Conservation (phyloP, 306 rosid species). For the Gleditsia sinensis region DNA sequence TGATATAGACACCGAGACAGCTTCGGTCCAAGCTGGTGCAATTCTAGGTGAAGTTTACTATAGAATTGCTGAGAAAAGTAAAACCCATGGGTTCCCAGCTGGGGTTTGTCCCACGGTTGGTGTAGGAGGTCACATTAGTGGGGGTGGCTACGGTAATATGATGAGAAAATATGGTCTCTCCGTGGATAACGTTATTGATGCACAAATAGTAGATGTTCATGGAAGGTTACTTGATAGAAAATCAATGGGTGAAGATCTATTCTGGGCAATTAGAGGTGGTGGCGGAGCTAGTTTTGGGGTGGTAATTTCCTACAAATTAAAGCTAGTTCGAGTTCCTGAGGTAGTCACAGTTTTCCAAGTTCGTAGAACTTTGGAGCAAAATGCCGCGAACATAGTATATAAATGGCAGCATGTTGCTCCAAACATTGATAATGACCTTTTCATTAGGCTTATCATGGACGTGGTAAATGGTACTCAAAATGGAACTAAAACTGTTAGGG, state of each 20-base stretch:
- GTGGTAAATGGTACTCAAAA: constrained; percentile 36
- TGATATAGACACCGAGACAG: constrained; percentile 33
- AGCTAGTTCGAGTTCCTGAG: constrained; percentile 50
- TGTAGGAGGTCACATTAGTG: constrained; percentile 62
- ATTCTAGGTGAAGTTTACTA: constrained; percentile 60
- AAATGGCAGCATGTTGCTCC: constrained; percentile 60
- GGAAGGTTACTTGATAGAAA: constrained; percentile 51
- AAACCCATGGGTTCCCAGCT: constrained; percentile 53
- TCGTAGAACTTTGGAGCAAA: constrained; percentile 41
- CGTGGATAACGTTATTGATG: constrained; percentile 55
- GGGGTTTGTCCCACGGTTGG: constrained; percentile 62
- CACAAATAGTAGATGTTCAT: constrained; percentile 44
- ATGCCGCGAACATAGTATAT: constrained; percentile 43
- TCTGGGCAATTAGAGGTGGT: constrained; percentile 63
- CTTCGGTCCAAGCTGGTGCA: constrained; percentile 59
- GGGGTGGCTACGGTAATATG: constrained; percentile 59
- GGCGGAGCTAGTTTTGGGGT: constrained; percentile 64
- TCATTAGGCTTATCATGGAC: constrained; percentile 55
- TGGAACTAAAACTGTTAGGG: constrained; percentile 45
- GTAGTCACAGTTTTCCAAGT: constrained; percentile 55
- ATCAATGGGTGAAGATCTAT: constrained; percentile 62
- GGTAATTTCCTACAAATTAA: constrained; percentile 47
- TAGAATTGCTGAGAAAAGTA: constrained; percentile 45
- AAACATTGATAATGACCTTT: constrained; percentile 40
- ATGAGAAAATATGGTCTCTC: constrained; percentile 62